phyloP scores from a whole-genome alignment of 345 rosid genomes.

The Anacardium occidentale region DNA sequence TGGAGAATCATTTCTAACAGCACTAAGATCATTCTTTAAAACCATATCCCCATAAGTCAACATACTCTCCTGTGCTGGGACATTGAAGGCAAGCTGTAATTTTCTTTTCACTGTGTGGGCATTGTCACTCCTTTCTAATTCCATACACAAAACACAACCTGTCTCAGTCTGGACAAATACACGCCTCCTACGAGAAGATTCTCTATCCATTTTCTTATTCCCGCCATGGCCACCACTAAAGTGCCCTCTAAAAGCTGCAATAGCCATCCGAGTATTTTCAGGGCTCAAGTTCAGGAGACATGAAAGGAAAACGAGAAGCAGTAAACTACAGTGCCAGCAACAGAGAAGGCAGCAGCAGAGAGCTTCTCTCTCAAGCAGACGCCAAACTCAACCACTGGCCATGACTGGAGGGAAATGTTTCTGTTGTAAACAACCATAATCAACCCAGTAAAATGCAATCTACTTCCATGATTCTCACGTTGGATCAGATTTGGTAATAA shows the following conservation, averaged over 20 bases:
- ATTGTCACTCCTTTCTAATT: no score
- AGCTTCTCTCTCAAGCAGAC: slow-evolving; percentile 32
- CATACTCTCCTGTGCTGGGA: no score
- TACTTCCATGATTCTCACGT: slow-evolving; percentile 7
- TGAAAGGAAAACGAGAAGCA: slow-evolving; percentile 27
- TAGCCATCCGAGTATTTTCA: slow-evolving; percentile 57
- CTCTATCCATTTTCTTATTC: slow-evolving; percentile 44
- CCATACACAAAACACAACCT: no score
- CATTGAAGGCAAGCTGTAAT: no score
- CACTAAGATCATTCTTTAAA: no score
- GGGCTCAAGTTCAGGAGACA: slow-evolving; percentile 41
- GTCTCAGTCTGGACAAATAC: slow-evolving; percentile 70
- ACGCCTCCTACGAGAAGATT: slow-evolving; percentile 51
- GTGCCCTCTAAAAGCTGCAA: slow-evolving; percentile 45
- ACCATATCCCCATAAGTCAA: no score
- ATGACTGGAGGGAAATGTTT: slow-evolving; percentile 10
- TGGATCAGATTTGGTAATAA: background rate
- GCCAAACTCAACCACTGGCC: slow-evolving; percentile 32
- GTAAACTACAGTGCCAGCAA: background rate
- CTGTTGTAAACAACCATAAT: slow-evolving; percentile 20
- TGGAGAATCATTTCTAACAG: no score
- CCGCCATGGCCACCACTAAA: slow-evolving; percentile 39
- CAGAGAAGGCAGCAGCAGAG: slow-evolving; percentile 22
- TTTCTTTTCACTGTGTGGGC: no score
- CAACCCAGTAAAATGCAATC: slow-evolving; percentile 11